Evolutionary conservation across 106 monocot species (phyloP).

Genomic region (Triglochin maritima): DNA sequence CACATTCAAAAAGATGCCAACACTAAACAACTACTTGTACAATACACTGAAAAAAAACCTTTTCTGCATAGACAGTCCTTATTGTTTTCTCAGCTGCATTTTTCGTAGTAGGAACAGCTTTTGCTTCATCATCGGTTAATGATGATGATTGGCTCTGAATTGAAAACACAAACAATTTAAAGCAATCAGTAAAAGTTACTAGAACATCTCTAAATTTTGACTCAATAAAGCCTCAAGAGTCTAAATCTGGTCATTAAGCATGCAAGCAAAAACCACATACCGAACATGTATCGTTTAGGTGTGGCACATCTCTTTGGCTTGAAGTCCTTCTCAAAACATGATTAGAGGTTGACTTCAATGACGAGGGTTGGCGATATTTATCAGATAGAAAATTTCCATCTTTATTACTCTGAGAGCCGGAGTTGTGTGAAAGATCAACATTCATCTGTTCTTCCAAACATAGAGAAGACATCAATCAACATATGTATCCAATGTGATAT

Average conservation of each 20-base stretch:
- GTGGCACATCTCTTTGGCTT: slow-evolving; percentile 6
- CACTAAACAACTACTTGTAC: not conserved
- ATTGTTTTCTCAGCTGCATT: slow-evolving; percentile 50
- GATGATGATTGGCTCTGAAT: slow-evolving; percentile 74
- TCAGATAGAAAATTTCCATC: not conserved
- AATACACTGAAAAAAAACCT: slow-evolving; percentile 1
- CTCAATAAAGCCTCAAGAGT: not conserved
- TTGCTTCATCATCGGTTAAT: slow-evolving; percentile 69
- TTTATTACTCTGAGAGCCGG: not conserved
- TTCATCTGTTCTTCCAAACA: too few relatives aligned
- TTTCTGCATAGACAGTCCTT: slow-evolving; percentile 34
- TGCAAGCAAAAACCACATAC: not conserved
- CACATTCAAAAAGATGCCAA: too few relatives aligned
- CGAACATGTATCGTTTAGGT: slow-evolving; percentile 1
- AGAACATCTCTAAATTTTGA: not conserved
- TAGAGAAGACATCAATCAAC: too few relatives aligned
- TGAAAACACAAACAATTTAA: not conserved
- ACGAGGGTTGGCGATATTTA: not conserved
- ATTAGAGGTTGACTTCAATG: not conserved
- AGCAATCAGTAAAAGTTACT: not conserved
- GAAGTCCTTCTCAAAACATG: slow-evolving; percentile 1
- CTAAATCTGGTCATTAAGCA: not conserved
- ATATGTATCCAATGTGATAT: too few relatives aligned
- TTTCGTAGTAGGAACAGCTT: slow-evolving; percentile 16
- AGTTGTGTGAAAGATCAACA: too few relatives aligned